Evolutionary conservation across 768 basidiomycete species (phyloP).

Genomic region (Tylopilus balloui): DNA sequence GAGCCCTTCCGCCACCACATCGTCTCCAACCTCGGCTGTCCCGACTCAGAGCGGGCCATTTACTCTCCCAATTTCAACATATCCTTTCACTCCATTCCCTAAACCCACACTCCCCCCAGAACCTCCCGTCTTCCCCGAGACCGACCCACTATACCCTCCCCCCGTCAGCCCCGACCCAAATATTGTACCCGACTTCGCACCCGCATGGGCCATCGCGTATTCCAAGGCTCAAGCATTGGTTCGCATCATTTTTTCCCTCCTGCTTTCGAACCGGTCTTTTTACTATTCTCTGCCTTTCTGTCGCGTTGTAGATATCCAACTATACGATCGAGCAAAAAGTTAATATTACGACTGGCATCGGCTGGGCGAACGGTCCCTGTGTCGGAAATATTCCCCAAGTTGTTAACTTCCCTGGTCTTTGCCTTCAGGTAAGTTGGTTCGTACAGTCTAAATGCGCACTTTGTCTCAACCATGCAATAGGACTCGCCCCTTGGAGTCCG

Average conservation of each 20-base stretch:
- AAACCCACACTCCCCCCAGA: conserved; percentile 53
- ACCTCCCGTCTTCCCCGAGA: conserved; percentile 48
- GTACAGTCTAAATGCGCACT: not conserved
- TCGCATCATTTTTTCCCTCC: conserved; percentile 13
- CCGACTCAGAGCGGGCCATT: conserved; percentile 21
- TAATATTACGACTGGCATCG: conserved; percentile 58
- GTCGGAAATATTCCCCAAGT: conserved; percentile 64
- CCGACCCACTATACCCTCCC: conserved; percentile 56
- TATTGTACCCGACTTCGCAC: conserved; percentile 43
- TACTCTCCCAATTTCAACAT: conserved; percentile 37
- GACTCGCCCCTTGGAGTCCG: conserved; percentile 80
- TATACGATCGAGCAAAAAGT: conserved; percentile 63
- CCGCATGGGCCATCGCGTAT: conserved; percentile 56
- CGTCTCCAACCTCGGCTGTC: conserved; percentile 3
- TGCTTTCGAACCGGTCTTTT: not conserved
- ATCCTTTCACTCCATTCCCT: conserved; percentile 57
- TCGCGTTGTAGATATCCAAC: conserved; percentile 34
- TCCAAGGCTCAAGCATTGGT: conserved; percentile 55
- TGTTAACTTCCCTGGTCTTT: conserved; percentile 59
- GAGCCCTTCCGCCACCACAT: conserved; percentile 8
- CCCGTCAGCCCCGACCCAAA: conserved; percentile 39
- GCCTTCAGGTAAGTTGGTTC: conserved; percentile 50
- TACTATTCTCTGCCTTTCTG: not conserved
- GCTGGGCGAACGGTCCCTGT: conserved; percentile 51
- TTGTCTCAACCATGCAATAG: conserved; percentile 25